Evolutionary conservation across 129 eudicot species (phyloP).

Genomic region (Escallonia rubra): DNA sequence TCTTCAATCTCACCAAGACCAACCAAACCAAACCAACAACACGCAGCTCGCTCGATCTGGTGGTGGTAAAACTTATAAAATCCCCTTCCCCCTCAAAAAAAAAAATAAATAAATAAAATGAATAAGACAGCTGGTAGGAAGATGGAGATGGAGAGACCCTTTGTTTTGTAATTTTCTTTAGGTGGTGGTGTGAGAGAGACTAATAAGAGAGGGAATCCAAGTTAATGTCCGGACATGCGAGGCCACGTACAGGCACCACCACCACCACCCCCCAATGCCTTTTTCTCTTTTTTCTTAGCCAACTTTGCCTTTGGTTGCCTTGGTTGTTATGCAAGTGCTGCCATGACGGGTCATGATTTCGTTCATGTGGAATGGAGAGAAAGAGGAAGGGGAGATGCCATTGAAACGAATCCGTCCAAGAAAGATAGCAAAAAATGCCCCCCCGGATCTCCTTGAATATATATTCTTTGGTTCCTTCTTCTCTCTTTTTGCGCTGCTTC

Average conservation of each 20-base stretch:
- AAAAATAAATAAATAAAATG: background rate
- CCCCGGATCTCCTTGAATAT: background rate
- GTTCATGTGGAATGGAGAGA: background rate
- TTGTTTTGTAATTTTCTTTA: background rate
- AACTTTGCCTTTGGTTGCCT: background rate
- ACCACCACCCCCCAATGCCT: slow-evolving; percentile 4
- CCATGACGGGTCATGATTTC: background rate
- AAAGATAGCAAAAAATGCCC: background rate
- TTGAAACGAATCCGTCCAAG: slow-evolving; percentile 25
- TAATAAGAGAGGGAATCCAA: slow-evolving; percentile 2
- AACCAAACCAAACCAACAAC: no score
- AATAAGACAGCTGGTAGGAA: background rate
- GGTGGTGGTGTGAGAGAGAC: background rate
- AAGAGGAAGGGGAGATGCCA: slow-evolving; percentile 11
- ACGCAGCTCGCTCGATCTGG: no score
- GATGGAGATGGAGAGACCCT: no score
- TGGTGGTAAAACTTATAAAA: no score
- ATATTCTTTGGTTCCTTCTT: background rate
- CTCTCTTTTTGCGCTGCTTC: background rate
- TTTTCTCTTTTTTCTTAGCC: background rate
- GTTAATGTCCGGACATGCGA: slow-evolving; percentile 4
- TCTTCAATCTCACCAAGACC: slow-evolving; percentile 13
- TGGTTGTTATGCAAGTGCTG: background rate
- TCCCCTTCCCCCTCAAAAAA: no score
- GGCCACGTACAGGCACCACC: background rate